phyloP scores from a whole-genome alignment of 495 filamentous ascomycete species.

The Tuber umbilicatum region DNA sequence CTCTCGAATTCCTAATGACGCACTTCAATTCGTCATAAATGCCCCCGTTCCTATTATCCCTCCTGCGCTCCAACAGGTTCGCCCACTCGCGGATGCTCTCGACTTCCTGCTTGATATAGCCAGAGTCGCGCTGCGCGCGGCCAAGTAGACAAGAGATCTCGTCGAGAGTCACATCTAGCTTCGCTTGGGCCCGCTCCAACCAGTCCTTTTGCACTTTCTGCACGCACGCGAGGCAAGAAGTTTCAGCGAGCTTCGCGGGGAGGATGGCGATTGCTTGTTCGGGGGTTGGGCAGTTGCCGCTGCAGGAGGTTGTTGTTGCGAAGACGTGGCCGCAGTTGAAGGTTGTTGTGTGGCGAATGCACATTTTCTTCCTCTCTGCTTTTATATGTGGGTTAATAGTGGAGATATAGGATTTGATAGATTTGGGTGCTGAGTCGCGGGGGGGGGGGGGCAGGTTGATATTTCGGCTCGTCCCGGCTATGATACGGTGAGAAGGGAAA shows the following conservation, averaged over 20 bases:
- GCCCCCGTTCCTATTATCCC: not conserved
- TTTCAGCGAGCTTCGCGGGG: slow-evolving; percentile 2
- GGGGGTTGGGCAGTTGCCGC: not conserved
- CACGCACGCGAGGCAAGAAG: not conserved
- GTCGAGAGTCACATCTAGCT: not conserved
- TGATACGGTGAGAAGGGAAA: not conserved
- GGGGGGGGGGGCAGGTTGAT: not conserved
- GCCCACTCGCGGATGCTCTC: not conserved
- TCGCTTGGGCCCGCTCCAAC: not conserved
- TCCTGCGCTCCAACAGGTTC: not conserved
- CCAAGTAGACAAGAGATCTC: not conserved
- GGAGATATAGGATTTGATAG: not conserved
- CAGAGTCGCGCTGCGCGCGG: not conserved
- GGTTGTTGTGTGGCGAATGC: not conserved
- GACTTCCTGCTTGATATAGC: not conserved
- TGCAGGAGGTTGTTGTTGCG: not conserved
- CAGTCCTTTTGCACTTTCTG: not conserved
- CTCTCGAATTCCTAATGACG: not conserved
- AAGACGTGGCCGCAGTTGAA: slow-evolving; percentile 1
- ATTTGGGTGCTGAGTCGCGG: not conserved
- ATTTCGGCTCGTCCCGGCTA: not conserved
- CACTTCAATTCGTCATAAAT: not conserved
- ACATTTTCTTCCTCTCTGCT: not conserved
- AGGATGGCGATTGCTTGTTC: slow-evolving; percentile 3
- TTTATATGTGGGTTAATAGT: not conserved